Evolutionary conservation across 176 grass and related monocot species (phyloP).

Genomic region (Saccharum spontaneum): DNA sequence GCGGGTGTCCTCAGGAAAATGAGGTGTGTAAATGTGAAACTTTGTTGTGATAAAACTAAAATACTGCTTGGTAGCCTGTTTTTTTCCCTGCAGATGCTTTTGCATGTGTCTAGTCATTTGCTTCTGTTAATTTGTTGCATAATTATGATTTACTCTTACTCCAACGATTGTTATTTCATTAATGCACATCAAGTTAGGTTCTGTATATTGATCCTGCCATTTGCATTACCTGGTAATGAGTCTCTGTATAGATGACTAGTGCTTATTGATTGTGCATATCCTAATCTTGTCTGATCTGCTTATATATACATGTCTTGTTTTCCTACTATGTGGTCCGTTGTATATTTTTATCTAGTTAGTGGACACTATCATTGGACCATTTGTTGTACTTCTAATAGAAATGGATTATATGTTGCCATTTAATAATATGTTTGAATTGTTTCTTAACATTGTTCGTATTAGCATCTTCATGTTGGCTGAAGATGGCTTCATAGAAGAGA

Average conservation of each 20-base stretch:
- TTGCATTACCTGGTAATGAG: not conserved
- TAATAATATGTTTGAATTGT: not conserved
- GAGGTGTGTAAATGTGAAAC: slow-evolving; percentile 23
- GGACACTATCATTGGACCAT: not conserved
- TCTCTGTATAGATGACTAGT: not conserved
- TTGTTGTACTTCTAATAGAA: not conserved
- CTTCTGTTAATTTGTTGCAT: not conserved
- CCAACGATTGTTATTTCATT: not conserved
- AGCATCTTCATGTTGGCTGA: not conserved
- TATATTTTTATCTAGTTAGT: not conserved
- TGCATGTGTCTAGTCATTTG: not conserved
- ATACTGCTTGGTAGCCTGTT: not conserved
- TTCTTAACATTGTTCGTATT: not conserved
- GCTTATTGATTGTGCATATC: not conserved
- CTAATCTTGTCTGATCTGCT: not conserved
- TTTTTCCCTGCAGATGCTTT: not conserved
- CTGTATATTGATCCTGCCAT: not conserved
- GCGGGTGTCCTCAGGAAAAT: slow-evolving; percentile 51
- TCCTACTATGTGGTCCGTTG: not conserved
- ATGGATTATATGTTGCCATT: not conserved
- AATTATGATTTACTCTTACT: not conserved
- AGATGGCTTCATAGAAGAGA: not conserved
- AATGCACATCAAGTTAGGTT: not conserved
- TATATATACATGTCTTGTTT: not conserved
- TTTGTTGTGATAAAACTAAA: not conserved